These are phyloP conservation scores for Ophiobolus disseminans DNA, from an alignment of 2,329 filamentous ascomycete genomes.

Conservation along the genomic window DNA sequence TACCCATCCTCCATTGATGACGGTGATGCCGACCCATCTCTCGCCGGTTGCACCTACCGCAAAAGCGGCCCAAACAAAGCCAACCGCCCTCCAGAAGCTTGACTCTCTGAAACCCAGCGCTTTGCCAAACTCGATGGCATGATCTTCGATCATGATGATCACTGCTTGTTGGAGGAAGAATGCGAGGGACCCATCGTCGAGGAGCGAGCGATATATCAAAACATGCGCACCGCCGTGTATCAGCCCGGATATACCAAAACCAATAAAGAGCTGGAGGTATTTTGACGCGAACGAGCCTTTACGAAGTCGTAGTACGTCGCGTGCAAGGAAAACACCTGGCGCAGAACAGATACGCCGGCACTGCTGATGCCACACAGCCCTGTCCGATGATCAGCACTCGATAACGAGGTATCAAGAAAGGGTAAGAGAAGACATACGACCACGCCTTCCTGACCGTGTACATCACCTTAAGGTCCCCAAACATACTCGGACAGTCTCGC, in stretches of 20 bases:
- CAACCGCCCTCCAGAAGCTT: constrained; percentile 24
- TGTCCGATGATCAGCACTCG: constrained; percentile 3
- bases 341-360: constrained; percentile 27
- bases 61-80: constrained; percentile 28
- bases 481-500: constrained; percentile 35
- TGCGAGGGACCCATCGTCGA: constrained; percentile 22
- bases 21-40: constrained; percentile 7
- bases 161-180: constrained; percentile 34
- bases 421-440: constrained; percentile 23
- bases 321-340: constrained; percentile 22
- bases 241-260: constrained; percentile 26
- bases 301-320: constrained; percentile 24
- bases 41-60: constrained; percentile 23
- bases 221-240: constrained; percentile 29
- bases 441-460: constrained; percentile 31
- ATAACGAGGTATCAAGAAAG: not conserved
- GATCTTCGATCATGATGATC: constrained; percentile 39
- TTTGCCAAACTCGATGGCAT: constrained; percentile 33
- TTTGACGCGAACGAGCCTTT: constrained; percentile 39
- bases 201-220: constrained; percentile 15
- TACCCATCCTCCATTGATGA: constrained; percentile 30
- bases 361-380: constrained; percentile 36
- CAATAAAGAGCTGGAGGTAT: constrained; percentile 38
- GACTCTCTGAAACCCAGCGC: constrained; percentile 22
- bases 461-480: constrained; percentile 24